phyloP scores from a whole-genome alignment of 1,284 basidiomycete genomes.

The Spongiforma sp. region DNA sequence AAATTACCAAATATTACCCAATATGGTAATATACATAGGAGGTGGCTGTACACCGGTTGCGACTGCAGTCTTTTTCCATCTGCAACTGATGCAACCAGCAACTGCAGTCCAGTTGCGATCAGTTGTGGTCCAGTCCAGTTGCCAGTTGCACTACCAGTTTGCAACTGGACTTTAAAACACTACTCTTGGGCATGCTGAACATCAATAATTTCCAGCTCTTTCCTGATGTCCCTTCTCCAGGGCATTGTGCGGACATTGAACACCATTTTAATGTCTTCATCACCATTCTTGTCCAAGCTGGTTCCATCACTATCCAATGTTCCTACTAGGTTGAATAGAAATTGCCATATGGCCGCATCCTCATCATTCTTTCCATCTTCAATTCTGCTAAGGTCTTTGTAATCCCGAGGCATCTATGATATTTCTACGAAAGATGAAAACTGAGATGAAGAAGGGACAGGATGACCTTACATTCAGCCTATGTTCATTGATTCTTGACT shows the following conservation, averaged over 20 bases:
- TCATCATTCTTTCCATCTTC: neutral
- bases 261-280: constrained; percentile 5
- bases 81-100: no score
- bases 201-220: constrained; percentile 15
- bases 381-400: neutral
- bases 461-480: neutral
- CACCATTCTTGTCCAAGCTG: constrained; percentile 15
- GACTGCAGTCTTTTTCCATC: no score
- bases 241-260: constrained; percentile 2
- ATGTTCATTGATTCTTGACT: neutral
- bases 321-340: neutral
- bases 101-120: no score
- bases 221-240: constrained; percentile 11
- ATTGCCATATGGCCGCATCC: constrained; percentile 2
- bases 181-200: neutral
- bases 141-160: neutral
- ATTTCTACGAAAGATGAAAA: constrained; percentile 4
- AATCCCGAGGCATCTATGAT: neutral
- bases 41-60: no score
- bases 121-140: no score
- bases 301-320: constrained; percentile 14
- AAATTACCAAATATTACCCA: no score
- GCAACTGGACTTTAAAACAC: neutral
- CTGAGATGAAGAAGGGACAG: neutral
- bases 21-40: no score